Base-by-base conservation (phyloP, 1,139 yeast species). In the Saccharomycopsis crataegensis region DNA sequence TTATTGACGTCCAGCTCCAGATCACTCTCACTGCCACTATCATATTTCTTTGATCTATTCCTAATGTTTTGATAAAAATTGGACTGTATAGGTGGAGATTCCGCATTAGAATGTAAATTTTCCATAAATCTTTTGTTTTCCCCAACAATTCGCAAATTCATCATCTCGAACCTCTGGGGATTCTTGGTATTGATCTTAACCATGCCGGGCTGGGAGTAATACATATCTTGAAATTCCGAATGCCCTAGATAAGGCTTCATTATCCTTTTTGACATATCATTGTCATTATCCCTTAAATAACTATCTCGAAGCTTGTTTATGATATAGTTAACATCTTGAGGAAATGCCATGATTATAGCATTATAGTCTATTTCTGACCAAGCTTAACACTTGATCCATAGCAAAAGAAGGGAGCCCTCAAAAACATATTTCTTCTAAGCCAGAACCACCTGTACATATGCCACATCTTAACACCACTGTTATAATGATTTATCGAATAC, bases 21-120 rank as follows among this genome's bases (percentile, higher is more conserved):
- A 4, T 22, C 49, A 47, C 36, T 22, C 17, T 50, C 48, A 32
- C 14, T 17, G 14, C 31, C 49, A 33, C 28, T 46, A 12, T 38
- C 42, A 16, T 45, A 50, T 40, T 45, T 50, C 22, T 43, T 49
- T 12, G 47, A 34, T 9, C 40, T 33, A 38, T 47, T 40, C 33
- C n/a, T 47, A 11, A 36, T 48, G 14, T 51, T 46, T 36, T 40
- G 37, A 36, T 50, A 55, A 41, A 55, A 53, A 38, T 55, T 53
- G 12, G 56, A 43, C 46, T 55, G 58, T 12, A 55, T 55, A 8
- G 54, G 56, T 3, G 58, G 58, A 9, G 56, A 53, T 33, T 55
- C 56, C 6, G 58, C 53, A 28, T 48, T 41, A n/a, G 43, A 12
- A 17, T 40, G 22, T 37, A 55, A 38, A 7, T 47, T 53, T 1